Percentiles rank a stretch among this genome's conserved stretches.
Evolutionary conservation across 805 yeast genomes (phyloP).

Genomic region (Maudiozyma bulderi): DNA sequence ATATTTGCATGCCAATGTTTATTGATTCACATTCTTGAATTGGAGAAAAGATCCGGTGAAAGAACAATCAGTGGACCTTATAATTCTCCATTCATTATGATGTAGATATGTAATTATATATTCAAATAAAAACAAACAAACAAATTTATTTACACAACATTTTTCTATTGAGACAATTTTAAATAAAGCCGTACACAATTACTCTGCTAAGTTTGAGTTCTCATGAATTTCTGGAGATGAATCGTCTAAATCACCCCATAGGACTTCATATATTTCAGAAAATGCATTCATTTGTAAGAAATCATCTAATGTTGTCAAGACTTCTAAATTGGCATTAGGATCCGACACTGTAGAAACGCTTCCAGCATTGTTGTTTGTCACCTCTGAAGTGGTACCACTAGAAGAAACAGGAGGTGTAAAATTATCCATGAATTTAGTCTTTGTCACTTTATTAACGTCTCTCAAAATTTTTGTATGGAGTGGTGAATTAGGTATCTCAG

Average conservation of each 20-base stretch:
- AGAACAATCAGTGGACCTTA: neutral
- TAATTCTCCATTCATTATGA: neutral
- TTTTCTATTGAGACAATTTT: no score
- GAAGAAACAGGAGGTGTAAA: neutral
- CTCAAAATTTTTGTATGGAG: neutral
- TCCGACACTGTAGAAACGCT: neutral
- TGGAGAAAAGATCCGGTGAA: neutral
- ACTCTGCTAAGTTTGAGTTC: neutral
- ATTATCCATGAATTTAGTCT: neutral
- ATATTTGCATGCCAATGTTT: slow-evolving; percentile 10
- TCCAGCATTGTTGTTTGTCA: neutral
- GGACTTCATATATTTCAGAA: slow-evolving; percentile 3
- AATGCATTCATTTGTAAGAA: slow-evolving; percentile 1
- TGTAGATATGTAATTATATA: neutral
- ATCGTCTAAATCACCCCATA: slow-evolving; percentile 1
- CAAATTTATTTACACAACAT: neutral
- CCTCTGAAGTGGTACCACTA: neutral
- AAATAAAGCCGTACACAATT: neutral
- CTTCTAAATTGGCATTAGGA: neutral
- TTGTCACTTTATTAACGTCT: neutral
- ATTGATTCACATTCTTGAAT: slow-evolving; percentile 6
- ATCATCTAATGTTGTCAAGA: neutral
- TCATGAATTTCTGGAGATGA: neutral
- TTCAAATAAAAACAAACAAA: neutral
- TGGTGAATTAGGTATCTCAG: neutral